Conservation (phyloP, 1,284 basidiomycete species). For the Coriolopsis trogii region DNA sequence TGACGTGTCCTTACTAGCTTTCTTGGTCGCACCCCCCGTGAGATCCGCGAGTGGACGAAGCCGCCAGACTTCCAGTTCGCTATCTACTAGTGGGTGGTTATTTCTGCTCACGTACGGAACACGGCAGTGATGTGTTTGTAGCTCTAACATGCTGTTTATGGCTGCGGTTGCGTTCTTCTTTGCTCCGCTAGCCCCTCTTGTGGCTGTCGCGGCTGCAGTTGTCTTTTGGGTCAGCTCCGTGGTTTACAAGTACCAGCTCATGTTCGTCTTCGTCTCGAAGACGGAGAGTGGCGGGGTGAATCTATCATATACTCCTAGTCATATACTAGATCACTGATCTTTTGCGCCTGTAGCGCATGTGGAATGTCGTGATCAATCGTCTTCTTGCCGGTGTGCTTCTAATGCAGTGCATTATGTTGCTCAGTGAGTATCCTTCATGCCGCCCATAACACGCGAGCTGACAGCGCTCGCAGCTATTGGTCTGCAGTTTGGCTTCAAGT, state of each 20-base stretch:
- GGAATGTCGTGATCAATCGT: conserved; percentile 92
- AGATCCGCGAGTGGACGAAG: conserved; percentile 95
- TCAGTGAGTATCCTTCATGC: conserved; percentile 64
- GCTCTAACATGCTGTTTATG: conserved; percentile 83
- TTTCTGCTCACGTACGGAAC: conserved; percentile 17
- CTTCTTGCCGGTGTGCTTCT: conserved; percentile 74
- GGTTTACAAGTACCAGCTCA: conserved; percentile 92
- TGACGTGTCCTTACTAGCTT: conserved; percentile 47
- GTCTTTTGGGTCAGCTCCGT: conserved; percentile 85
- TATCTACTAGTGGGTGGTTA: conserved; percentile 87
- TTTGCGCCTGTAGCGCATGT: conserved; percentile 70
- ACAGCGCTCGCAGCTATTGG: conserved; percentile 67
- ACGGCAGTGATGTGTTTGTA: conserved; percentile 28
- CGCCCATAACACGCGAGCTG: background rate
- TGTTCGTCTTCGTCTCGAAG: conserved; percentile 88
- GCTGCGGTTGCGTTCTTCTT: conserved; percentile 87
- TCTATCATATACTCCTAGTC: too few relatives aligned
- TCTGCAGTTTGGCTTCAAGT: conserved; percentile 76
- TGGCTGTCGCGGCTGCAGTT: conserved; percentile 72
- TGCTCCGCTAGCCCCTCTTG: conserved; percentile 89
- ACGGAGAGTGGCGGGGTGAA: conserved; percentile 90
- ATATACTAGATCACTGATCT: too few relatives aligned
- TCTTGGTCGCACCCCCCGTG: conserved; percentile 95
- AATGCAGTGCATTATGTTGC: conserved; percentile 85
- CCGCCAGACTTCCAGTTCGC: conserved; percentile 93